Evolutionary conservation across 768 basidiomycete genomes (phyloP).

Genomic region (Boletus tomentosulus): DNA sequence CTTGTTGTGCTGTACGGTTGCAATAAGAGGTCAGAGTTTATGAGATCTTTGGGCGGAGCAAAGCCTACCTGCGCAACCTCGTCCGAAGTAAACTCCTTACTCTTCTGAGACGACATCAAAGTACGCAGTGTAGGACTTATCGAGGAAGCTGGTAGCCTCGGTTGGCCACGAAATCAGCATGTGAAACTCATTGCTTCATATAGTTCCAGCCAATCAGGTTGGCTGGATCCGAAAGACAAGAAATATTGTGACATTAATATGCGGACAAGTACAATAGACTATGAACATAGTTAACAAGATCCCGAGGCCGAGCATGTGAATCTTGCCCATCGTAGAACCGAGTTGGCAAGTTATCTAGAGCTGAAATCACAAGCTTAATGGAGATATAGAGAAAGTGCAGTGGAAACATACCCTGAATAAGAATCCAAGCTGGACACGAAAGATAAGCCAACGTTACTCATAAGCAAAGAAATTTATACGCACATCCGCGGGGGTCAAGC

Average conservation of each 20-base stretch:
- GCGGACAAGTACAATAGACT: neutral
- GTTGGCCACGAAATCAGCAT: neutral
- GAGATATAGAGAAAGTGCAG: neutral
- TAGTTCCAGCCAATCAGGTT: neutral
- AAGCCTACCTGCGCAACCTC: constrained; percentile 64
- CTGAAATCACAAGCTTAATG: constrained; percentile 5
- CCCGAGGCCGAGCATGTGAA: neutral
- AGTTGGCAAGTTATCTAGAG: constrained; percentile 12
- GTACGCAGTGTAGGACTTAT: too few relatives aligned
- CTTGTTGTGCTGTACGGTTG: constrained; percentile 68
- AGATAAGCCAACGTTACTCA: constrained; percentile 3
- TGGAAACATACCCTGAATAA: constrained; percentile 41
- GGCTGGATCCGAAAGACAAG: too few relatives aligned
- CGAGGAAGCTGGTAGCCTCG: too few relatives aligned
- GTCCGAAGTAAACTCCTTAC: constrained; percentile 42
- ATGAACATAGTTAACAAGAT: neutral
- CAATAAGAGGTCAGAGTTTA: too few relatives aligned
- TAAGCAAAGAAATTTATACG: constrained; percentile 19
- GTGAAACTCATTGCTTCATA: neutral
- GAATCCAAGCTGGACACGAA: constrained; percentile 36
- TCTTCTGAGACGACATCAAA: constrained; percentile 13
- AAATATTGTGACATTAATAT: neutral
- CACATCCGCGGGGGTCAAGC: constrained; percentile 83
- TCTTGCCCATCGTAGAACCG: neutral
- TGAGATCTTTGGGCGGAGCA: too few relatives aligned